A percentile compares a stretch with the other conserved stretches of the same genome.
These are phyloP conservation scores for Leccinum barrowsii DNA, from an alignment of 768 basidiomycete genomes.

Conservation along the genomic window DNA sequence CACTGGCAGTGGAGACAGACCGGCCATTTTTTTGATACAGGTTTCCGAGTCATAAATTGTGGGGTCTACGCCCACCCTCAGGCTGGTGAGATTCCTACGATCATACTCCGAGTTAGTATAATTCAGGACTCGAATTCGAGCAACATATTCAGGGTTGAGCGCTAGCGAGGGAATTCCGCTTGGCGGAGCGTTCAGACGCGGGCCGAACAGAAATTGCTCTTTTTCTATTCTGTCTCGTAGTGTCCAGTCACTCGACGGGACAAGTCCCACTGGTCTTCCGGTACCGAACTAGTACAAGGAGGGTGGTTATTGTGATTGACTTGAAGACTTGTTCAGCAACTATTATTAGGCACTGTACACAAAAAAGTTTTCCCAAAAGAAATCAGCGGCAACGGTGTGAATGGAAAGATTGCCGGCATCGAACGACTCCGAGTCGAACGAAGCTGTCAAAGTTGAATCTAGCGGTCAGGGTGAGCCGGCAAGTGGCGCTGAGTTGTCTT, in stretches of 20 bases:
- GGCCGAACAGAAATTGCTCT: too few relatives aligned
- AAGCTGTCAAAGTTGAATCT: background rate
- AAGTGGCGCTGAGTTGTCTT: background rate
- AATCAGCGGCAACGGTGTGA: background rate
- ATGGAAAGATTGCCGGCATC: background rate
- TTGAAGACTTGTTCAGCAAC: background rate
- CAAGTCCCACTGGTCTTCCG: background rate
- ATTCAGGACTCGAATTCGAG: background rate
- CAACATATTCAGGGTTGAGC: background rate
- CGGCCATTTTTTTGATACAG: background rate
- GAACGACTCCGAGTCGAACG: background rate
- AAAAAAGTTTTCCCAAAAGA: background rate
- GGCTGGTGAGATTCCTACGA: background rate
- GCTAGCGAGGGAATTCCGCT: background rate
- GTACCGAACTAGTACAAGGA: background rate
- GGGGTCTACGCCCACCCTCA: background rate
- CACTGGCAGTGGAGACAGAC: background rate
- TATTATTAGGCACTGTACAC: background rate
- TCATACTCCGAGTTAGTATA: background rate
- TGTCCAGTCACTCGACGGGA: background rate
- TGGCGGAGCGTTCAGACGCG: background rate
- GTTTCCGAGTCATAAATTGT: background rate
- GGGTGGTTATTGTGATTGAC: background rate
- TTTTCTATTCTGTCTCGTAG: too few relatives aligned
- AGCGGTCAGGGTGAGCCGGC: background rate